phyloP scores from a whole-genome alignment of 139 green algal genomes.

The Ettlia oleoabundans region DNA sequence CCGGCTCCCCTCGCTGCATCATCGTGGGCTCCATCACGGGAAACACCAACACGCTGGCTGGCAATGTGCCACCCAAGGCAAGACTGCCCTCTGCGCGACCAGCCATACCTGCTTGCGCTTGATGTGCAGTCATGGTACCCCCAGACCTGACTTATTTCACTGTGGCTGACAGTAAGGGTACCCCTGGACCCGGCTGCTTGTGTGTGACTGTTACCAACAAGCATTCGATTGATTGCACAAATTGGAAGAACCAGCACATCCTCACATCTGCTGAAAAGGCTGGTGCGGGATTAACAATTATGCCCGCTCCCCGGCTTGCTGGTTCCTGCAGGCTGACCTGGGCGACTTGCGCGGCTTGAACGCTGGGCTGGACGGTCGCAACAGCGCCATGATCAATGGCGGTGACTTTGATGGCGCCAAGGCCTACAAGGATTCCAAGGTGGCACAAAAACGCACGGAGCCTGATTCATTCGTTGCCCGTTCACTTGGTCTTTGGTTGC shows the following conservation, averaged over 20 bases:
- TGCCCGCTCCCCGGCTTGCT: neutral
- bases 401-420: slow-evolving; percentile 92
- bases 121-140: neutral
- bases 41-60: slow-evolving; percentile 96
- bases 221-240: no score
- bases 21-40: slow-evolving; percentile 97
- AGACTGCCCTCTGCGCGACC: neutral
- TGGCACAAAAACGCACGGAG: slow-evolving; percentile 16
- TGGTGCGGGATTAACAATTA: no score
- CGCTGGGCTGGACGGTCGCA: slow-evolving; percentile 41
- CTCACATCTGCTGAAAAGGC: no score
- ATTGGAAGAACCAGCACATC: no score
- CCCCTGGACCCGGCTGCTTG: no score
- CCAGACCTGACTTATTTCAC: neutral
- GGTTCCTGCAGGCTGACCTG: slow-evolving; percentile 73
- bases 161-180: no score
- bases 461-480: no score
- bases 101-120: neutral
- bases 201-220: no score
- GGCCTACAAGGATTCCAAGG: slow-evolving; percentile 98
- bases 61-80: slow-evolving; percentile 88
- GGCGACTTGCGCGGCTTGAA: slow-evolving; percentile 85
- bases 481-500: neutral
- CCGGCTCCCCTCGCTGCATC: slow-evolving; percentile 65
- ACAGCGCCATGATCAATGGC: slow-evolving; percentile 87